These are phyloP conservation scores for Magnusiomyces ingens DNA, from an alignment of 1,139 yeast genomes.

Conservation along the genomic window DNA sequence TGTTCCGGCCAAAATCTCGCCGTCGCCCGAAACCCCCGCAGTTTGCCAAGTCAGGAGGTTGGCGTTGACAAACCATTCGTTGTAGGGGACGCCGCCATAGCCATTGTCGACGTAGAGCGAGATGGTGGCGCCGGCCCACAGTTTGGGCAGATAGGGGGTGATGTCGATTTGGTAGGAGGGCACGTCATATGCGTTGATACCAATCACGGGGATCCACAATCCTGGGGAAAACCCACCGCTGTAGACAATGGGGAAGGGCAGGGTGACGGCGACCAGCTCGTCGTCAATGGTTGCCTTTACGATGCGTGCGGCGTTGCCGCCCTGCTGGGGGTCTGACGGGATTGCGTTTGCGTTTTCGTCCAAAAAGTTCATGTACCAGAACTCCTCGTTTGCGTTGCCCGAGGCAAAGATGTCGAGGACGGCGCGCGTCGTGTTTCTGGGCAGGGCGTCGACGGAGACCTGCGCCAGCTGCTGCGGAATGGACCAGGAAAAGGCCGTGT, in stretches of 20 bases:
- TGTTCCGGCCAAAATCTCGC: slow-evolving; percentile 16
- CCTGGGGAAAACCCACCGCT: slow-evolving; percentile 78
- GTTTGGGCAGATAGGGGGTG: slow-evolving; percentile 55
- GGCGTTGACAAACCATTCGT: slow-evolving; percentile 67
- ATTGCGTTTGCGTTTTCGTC: slow-evolving; percentile 39
- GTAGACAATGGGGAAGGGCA: slow-evolving; percentile 46
- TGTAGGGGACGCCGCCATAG: slow-evolving; percentile 33
- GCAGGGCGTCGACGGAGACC: slow-evolving; percentile 35
- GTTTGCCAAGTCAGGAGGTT: slow-evolving; percentile 57
- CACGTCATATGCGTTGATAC: slow-evolving; percentile 65
- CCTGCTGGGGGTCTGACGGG: slow-evolving; percentile 35
- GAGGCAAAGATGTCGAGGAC: slow-evolving; percentile 57
- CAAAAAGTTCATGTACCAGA: slow-evolving; percentile 67
- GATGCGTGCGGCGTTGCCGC: slow-evolving; percentile 43
- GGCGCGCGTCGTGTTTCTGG: slow-evolving; percentile 55
- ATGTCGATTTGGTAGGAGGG: slow-evolving; percentile 59
- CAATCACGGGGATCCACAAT: slow-evolving; percentile 73
- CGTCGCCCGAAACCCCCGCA: slow-evolving; percentile 25
- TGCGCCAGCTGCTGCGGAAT: slow-evolving; percentile 24
- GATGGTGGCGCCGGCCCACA: slow-evolving; percentile 42
- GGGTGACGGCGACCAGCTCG: slow-evolving; percentile 32
- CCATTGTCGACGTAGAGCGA: slow-evolving; percentile 49
- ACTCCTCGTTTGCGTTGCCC: slow-evolving; percentile 76
- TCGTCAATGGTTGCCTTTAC: slow-evolving; percentile 32
- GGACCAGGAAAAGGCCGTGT: slow-evolving; percentile 12